These are phyloP conservation scores for Barnettozyma pratensis DNA, from an alignment of 805 yeast genomes.

Conservation along the genomic window DNA sequence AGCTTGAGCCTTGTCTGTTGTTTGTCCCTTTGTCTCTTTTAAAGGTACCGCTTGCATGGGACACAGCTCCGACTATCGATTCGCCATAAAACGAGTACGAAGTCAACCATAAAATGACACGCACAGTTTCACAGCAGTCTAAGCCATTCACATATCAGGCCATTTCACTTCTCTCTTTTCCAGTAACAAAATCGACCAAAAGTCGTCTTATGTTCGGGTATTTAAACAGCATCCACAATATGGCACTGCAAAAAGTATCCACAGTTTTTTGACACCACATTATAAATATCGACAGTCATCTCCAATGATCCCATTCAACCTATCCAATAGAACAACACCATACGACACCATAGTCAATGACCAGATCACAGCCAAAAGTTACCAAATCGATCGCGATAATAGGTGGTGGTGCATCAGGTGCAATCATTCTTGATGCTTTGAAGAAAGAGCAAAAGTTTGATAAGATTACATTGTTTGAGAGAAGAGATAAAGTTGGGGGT, in stretches of 20 bases:
- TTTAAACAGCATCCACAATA: not conserved
- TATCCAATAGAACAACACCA: not conserved
- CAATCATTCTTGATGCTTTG: slow-evolving; percentile 35
- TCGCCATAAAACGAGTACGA: too few relatives aligned
- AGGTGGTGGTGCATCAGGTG: slow-evolving; percentile 51
- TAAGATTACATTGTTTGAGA: slow-evolving; percentile 35
- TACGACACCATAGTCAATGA: not conserved
- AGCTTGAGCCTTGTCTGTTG: too few relatives aligned
- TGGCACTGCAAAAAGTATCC: not conserved
- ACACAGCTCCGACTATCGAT: too few relatives aligned
- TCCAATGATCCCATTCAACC: not conserved
- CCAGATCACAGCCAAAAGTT: not conserved
- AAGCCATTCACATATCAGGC: too few relatives aligned
- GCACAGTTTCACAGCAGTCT: too few relatives aligned
- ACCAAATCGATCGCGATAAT: slow-evolving; percentile 34
- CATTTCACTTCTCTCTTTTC: too few relatives aligned
- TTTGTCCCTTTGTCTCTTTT: too few relatives aligned
- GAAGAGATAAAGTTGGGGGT: slow-evolving; percentile 38
- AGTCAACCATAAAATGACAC: too few relatives aligned
- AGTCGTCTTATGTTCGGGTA: not conserved
- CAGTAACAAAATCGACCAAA: too few relatives aligned
- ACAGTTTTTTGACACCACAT: not conserved
- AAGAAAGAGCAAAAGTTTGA: slow-evolving; percentile 31
- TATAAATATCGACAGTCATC: not conserved
- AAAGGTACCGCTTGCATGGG: too few relatives aligned